Base-by-base conservation (phyloP, 2,329 filamentous ascomycete genomes). In the Diaporthe citrichinensis region DNA sequence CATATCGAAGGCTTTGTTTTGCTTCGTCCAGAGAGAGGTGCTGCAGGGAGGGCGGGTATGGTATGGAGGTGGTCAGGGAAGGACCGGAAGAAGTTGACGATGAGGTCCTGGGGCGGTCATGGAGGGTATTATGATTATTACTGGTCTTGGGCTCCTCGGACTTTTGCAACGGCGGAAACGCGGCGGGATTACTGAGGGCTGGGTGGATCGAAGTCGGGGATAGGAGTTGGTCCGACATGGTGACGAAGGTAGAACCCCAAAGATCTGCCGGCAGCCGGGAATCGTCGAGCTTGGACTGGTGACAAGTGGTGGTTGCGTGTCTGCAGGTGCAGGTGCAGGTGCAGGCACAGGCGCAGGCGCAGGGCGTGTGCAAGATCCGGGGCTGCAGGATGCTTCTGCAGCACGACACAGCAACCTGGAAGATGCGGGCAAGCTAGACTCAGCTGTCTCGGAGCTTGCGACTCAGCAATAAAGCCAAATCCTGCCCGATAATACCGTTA, bases 121-220 rank as follows among this genome's bases (percentile, higher is more conserved):
- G 78, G 74, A 65, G 77, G 76, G 79, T 80, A 78, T 78, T 80
- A 79, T 80, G 80, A 81, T 80, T 78, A 78, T 71, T 77, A 76
- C 25, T 34, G 53, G 76, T 41, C 49, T 55, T 69, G 34, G 65
- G 53, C 57, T 69, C 78, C 65, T 79, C 78, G 76, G 79, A 72
- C 55, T 76, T 75, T 71, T 74, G 74, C 71, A 79, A 72, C 51
- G 78, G 78, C 68, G 74, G 78, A 61, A 76, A 61, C 49, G 76
- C 75, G 77, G 75, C 67, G 68, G 80, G 79, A 77, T 83, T 84
- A 82, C 84, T 86, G 82, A 90, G 85, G 78, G 83, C 84, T 80
- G 88, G 87, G 85, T 90, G 88, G 83, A 90, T 85, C 78, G 87
- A 84, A 74, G 85, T 84, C 76, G 88, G 87, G 78, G 88, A 88